phyloP scores from a whole-genome alignment of 139 green algal genomes.

The Volvox africanus region DNA sequence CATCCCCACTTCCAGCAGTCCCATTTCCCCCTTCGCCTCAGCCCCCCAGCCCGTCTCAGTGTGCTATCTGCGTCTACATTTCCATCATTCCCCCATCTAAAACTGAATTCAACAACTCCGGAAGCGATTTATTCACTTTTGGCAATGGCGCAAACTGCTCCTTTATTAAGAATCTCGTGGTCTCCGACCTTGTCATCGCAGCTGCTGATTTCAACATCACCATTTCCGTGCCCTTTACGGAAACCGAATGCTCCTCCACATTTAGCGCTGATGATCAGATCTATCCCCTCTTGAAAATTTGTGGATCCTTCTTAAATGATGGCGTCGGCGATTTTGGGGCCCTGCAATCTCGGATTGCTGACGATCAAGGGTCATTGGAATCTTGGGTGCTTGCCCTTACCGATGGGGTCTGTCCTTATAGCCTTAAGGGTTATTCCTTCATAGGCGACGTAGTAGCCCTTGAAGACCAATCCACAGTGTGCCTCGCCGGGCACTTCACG shows the following conservation, averaged over 20 bases:
- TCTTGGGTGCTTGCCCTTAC: background rate
- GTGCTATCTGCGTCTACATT: background rate
- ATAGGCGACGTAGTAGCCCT: background rate
- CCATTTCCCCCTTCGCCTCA: no score
- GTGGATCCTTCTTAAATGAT: background rate
- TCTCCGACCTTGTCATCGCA: background rate
- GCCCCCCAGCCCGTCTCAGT: background rate
- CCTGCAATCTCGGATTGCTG: background rate
- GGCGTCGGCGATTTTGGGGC: background rate
- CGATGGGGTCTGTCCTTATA: background rate
- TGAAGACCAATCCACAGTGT: background rate
- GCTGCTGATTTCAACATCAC: background rate
- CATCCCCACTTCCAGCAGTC: no score
- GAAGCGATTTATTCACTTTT: background rate
- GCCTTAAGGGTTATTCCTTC: background rate
- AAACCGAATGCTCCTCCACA: background rate
- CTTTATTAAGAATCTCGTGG: background rate
- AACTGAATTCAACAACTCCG: background rate
- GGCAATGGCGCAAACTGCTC: background rate
- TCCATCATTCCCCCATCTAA: background rate
- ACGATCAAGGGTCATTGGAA: background rate
- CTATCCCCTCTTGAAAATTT: background rate
- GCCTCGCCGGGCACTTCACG: slow-evolving; percentile 1
- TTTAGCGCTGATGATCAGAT: background rate
- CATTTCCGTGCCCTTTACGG: background rate